These are phyloP conservation scores for Lolium multiflorum DNA, from an alignment of 176 grass and related monocot genomes.

Conservation along the genomic window DNA sequence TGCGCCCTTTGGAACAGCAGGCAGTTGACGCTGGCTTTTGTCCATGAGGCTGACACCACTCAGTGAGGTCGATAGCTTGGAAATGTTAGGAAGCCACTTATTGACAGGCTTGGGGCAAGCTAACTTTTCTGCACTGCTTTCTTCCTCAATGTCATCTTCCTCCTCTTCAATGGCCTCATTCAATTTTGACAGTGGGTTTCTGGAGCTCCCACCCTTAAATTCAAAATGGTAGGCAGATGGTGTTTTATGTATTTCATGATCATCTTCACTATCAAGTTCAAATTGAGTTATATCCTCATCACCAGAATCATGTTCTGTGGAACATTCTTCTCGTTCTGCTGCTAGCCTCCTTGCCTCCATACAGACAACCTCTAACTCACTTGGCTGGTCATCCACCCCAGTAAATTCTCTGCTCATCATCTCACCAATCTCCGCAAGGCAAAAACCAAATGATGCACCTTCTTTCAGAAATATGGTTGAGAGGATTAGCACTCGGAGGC, in stretches of 20 bases:
- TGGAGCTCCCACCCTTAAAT: constrained; percentile 50
- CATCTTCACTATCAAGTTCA: constrained; percentile 76
- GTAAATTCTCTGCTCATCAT: constrained; percentile 93
- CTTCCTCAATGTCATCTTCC: constrained; percentile 61
- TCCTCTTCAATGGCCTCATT: constrained; percentile 67
- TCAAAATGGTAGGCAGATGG: constrained; percentile 46
- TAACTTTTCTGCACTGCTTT: constrained; percentile 55
- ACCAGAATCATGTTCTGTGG: constrained; percentile 50
- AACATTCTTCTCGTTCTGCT: constrained; percentile 59
- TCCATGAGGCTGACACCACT: constrained; percentile 58
- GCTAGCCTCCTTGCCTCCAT: constrained; percentile 76
- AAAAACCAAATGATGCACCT: constrained; percentile 77
- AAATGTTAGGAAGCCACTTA: constrained; percentile 60
- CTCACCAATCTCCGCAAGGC: constrained; percentile 83
- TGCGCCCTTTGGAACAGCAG: constrained; percentile 38
- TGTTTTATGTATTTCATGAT: constrained; percentile 45
- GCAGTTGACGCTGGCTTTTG: constrained; percentile 56
- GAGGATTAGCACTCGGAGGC: constrained; percentile 79
- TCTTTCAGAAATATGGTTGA: constrained; percentile 93
- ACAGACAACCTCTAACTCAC: constrained; percentile 84
- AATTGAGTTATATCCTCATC: constrained; percentile 73
- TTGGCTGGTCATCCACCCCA: constrained; percentile 73
- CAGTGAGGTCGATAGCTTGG: constrained; percentile 73
- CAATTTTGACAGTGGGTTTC: constrained; percentile 65
- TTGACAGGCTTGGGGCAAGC: constrained; percentile 41